These are phyloP conservation scores for Fagus sylvatica DNA, from an alignment of 306 rosid genomes.

Conservation along the genomic window DNA sequence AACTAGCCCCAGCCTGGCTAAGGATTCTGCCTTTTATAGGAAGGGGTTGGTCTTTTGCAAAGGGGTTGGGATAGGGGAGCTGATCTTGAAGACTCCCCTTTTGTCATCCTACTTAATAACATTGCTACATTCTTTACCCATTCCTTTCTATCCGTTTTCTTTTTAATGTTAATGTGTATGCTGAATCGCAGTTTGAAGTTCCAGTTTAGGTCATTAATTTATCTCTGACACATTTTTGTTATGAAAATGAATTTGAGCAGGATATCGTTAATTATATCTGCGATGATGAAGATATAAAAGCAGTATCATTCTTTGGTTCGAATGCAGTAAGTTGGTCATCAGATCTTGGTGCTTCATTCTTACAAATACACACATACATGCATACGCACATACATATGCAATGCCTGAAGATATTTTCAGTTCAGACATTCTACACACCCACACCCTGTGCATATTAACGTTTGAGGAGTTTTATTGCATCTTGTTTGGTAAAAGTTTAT, in stretches of 20 bases:
- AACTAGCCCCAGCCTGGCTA: not conserved
- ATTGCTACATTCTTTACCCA: not conserved
- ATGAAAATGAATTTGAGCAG: slow-evolving; percentile 40
- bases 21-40: not conserved
- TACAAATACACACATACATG: not conserved
- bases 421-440: not conserved
- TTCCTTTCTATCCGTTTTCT: not conserved
- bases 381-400: not conserved
- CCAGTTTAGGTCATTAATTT: slow-evolving; percentile 17
- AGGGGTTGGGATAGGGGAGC: not conserved
- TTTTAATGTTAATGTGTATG: not conserved
- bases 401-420: slow-evolving; percentile 1
- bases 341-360: slow-evolving; percentile 5
- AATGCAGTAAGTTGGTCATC: slow-evolving; percentile 50
- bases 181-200: not conserved
- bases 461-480: not conserved
- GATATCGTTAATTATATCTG: slow-evolving; percentile 59
- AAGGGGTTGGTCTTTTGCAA: not conserved
- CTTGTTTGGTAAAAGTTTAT: not conserved
- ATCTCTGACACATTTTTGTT: slow-evolving; percentile 15
- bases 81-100: not conserved
- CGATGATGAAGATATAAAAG: slow-evolving; percentile 70
- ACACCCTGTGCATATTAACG: not conserved
- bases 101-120: not conserved
- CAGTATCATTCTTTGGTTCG: slow-evolving; percentile 58